Conservation (phyloP, 495 filamentous ascomycete species). For the Daldinia concentrica region DNA sequence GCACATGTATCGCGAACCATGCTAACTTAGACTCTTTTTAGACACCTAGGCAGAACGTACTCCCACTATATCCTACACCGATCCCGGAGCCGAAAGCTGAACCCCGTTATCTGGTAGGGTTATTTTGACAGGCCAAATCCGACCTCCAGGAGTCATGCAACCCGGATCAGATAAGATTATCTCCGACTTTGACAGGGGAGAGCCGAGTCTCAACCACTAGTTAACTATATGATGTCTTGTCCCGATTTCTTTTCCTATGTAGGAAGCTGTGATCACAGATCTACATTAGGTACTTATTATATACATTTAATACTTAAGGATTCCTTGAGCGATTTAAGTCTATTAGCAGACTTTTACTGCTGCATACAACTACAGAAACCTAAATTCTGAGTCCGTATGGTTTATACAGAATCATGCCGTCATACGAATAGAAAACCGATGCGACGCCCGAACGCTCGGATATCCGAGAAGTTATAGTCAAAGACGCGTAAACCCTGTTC, state of each 20-base stretch:
- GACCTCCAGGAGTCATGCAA: neutral
- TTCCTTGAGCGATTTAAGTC: neutral
- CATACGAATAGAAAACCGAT: neutral
- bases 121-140: neutral
- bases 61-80: neutral
- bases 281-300: too few species aligned
- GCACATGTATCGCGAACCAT: neutral
- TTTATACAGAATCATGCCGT: neutral
- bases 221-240: neutral
- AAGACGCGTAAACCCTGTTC: neutral
- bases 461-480: neutral
- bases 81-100: neutral
- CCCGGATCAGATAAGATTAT: slow-evolving; percentile 11
- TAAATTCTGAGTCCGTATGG: neutral
- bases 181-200: neutral
- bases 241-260: neutral
- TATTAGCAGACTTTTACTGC: neutral
- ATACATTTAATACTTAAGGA: too few species aligned
- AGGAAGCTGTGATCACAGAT: neutral
- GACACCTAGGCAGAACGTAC: neutral
- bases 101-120: neutral
- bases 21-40: neutral
- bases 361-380: neutral
- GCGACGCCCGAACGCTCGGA: neutral
- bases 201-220: neutral